Percentiles rank a stretch among this genome's conserved stretches.
phyloP scores from a whole-genome alignment of 306 rosid genomes.

The Senna tora region DNA sequence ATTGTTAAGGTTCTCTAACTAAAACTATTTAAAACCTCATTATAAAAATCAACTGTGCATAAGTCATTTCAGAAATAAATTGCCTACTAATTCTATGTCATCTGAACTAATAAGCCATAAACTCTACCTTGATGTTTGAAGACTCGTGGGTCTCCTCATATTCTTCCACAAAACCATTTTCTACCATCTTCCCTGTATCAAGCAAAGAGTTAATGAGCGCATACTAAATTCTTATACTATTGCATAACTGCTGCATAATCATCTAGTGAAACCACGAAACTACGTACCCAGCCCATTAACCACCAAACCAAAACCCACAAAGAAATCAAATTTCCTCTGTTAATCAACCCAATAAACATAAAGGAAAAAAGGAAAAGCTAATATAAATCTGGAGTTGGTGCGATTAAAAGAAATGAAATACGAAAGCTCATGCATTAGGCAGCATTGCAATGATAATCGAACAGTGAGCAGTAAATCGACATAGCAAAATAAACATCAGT shows the following conservation, averaged over 20 bases:
- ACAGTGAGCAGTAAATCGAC: background rate
- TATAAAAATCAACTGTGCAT: too few species aligned
- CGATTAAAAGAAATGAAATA: background rate
- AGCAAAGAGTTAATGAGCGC: background rate
- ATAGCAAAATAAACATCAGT: slow-evolving; percentile 2
- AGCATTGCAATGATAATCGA: slow-evolving; percentile 1
- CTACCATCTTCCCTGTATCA: slow-evolving; percentile 50
- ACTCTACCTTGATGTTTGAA: slow-evolving; percentile 48
- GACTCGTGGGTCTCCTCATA: slow-evolving; percentile 30
- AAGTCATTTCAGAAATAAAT: background rate
- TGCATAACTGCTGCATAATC: slow-evolving; percentile 2
- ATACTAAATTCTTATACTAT: background rate
- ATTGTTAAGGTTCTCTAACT: too few species aligned
- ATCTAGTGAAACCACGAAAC: background rate
- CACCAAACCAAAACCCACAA: background rate
- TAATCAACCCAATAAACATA: background rate
- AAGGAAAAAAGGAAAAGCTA: background rate
- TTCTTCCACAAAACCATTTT: slow-evolving; percentile 44
- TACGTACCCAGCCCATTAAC: background rate
- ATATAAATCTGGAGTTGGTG: background rate
- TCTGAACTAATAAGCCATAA: slow-evolving; percentile 1
- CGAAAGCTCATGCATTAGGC: background rate
- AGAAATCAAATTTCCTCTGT: background rate
- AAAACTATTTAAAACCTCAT: too few species aligned
- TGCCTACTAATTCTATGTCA: background rate